A percentile compares a stretch with the other conserved stretches of the same genome.
These are phyloP conservation scores for Penicillium occitanis DNA, from an alignment of 2,329 filamentous ascomycete species.

Conservation along the genomic window DNA sequence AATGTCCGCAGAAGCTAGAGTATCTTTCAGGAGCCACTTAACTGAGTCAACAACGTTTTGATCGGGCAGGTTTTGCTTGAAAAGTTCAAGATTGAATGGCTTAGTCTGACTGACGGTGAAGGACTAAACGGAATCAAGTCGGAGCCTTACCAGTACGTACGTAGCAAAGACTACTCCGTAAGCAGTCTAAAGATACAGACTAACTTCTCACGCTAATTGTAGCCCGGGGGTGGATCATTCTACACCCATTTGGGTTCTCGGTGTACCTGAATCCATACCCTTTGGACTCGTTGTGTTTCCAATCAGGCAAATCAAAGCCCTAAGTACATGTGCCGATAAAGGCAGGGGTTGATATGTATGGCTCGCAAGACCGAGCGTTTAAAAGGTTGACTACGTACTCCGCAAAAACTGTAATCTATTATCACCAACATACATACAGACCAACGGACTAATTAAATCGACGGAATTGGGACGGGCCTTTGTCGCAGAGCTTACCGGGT, in stretches of 20 bases:
- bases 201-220: background rate
- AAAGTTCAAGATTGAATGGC: background rate
- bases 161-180: background rate
- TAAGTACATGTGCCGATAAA: conserved; percentile 5
- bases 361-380: conserved; percentile 1
- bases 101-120: background rate
- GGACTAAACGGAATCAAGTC: background rate
- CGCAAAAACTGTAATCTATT: conserved; percentile 8
- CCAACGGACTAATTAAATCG: background rate
- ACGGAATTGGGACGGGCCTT: background rate
- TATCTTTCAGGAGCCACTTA: background rate
- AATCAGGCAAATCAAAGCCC: conserved; percentile 6
- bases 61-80: background rate
- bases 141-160: background rate
- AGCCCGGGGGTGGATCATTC: conserved; percentile 14
- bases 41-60: background rate
- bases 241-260: conserved; percentile 13
- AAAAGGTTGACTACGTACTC: background rate
- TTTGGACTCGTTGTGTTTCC: background rate
- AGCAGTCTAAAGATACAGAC: background rate
- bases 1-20: background rate
- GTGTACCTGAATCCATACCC: conserved; percentile 5
- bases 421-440: background rate
- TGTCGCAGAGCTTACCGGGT: conserved; percentile 2
- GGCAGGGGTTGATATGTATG: conserved; percentile 9